Evolutionary conservation across 352 stramenopile genomes (phyloP).

Genomic region (Pseudoperonospora humuli): DNA sequence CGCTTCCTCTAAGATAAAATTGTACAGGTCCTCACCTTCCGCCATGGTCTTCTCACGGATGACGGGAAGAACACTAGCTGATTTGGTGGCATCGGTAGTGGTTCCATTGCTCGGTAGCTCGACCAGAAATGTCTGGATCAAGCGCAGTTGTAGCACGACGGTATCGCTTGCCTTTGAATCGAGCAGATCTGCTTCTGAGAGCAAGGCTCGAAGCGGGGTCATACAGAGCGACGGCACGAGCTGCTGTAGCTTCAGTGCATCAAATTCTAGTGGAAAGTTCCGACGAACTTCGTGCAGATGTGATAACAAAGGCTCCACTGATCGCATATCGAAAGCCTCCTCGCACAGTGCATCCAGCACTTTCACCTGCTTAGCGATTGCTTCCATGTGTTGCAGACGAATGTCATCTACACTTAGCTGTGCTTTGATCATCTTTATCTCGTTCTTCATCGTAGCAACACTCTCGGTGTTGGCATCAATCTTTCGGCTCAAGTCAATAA

Average conservation of each 20-base stretch:
- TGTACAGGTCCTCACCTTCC: constrained; percentile 61
- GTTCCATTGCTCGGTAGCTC: constrained; percentile 23
- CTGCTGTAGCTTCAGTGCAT: constrained; percentile 64
- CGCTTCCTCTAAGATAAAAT: constrained; percentile 67
- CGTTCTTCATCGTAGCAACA: constrained; percentile 51
- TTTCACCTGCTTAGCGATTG: constrained; percentile 38
- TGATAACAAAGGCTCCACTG: constrained; percentile 35
- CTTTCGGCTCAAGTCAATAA: constrained; percentile 72
- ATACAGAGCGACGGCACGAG: constrained; percentile 63
- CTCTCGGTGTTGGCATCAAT: constrained; percentile 41
- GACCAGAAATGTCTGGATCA: constrained; percentile 55
- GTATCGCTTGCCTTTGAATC: constrained; percentile 15
- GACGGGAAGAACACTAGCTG: constrained; percentile 41
- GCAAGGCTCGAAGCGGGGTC: constrained; percentile 40
- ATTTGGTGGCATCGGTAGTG: neutral
- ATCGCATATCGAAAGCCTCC: constrained; percentile 26
- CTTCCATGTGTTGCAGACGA: constrained; percentile 38
- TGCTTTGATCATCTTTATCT: constrained; percentile 48
- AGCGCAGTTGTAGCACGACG: constrained; percentile 40
- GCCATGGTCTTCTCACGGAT: constrained; percentile 58
- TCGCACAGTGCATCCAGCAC: constrained; percentile 30
- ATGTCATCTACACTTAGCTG: constrained; percentile 57
- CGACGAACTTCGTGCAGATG: constrained; percentile 36
- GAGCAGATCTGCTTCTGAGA: constrained; percentile 37
- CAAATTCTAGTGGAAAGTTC: constrained; percentile 58